Evolutionary conservation across 768 basidiomycete species (phyloP), one percentile per base, ranked within the genome.

Genomic region (Calocera cornea): DNA sequence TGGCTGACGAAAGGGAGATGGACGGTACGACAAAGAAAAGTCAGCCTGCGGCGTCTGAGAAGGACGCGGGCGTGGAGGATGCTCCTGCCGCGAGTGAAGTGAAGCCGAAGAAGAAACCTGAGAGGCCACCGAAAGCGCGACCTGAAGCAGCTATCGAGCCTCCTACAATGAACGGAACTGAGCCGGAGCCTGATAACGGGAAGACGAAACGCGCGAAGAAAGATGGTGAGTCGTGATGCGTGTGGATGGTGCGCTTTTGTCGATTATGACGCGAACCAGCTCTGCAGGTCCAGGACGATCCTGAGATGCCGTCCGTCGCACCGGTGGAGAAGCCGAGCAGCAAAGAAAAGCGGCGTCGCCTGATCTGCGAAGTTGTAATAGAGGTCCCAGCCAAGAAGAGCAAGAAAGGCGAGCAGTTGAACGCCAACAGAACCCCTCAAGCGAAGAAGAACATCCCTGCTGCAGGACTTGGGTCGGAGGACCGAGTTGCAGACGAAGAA

Each of bases 221-320:
- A 2, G 54, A 60, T 60, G 24, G 54, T 60, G 31, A 60, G 54
- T 60, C 27, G 27, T 60, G 16, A 60, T 31, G 27, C 2, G 31
- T 22, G 14, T 60, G 54, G 14, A 60, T 27, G 27, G 10, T 60
- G 54, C 54, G 27, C 14, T 60, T 19, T 60, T 60, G 54, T 60
- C 54, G 54, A 60, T 60, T 60, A 33, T 60, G 54, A 60, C 54
- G 27, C 54, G 54, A 60, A 60, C 54, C 19, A 60, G 54, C 19
- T 60, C 10, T 33, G 22, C 54, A 60, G 54, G 31, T 29, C 24
- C 54, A 60, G 31, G 19, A 31, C 54, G 22, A 33, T 7, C 54
- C 54, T 19, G 54, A 27, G 5, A 33, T 5, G 14, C 5, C 16
- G 7, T 19, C 5, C 7, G 19, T 47, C 8, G 8, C 3, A 17